Conservation (phyloP, 805 yeast genomes). For the Brettanomyces sp. region DNA sequence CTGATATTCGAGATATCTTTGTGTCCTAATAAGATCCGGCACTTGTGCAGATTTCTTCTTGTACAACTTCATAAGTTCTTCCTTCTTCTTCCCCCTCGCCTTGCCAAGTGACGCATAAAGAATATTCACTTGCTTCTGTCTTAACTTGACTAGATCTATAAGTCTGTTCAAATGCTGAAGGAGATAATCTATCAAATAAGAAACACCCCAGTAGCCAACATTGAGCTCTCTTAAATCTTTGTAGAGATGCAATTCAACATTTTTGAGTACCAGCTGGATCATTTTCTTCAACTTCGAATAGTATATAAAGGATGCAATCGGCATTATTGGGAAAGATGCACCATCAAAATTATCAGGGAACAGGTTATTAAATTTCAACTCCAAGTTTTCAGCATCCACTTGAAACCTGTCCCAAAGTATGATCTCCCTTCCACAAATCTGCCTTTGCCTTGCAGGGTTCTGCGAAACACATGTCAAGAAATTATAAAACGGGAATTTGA, state of each 20-base stretch:
- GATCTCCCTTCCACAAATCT: constrained; percentile 49
- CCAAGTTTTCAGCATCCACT: constrained; percentile 61
- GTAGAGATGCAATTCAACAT: constrained; percentile 69
- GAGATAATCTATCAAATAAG: constrained; percentile 17
- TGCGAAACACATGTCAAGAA: constrained; percentile 38
- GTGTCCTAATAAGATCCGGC: constrained; percentile 8
- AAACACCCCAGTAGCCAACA: constrained; percentile 59
- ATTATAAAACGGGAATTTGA: constrained; percentile 37
- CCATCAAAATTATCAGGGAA: constrained; percentile 9
- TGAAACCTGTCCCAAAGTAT: constrained; percentile 73
- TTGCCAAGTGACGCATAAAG: constrained; percentile 9
- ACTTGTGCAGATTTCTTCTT: constrained; percentile 9
- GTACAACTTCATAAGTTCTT: constrained; percentile 14
- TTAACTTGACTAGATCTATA: constrained; percentile 9
- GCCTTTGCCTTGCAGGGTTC: constrained; percentile 80
- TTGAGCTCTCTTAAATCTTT: constrained; percentile 55
- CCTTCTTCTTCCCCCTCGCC: constrained; percentile 19
- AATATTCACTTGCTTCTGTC: constrained; percentile 12
- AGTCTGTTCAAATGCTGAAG: constrained; percentile 15
- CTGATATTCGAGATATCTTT: constrained; percentile 8
- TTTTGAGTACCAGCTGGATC: constrained; percentile 63
- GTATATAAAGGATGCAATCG: constrained; percentile 64
- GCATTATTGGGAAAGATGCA: constrained; percentile 39
- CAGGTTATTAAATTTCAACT: constrained; percentile 28
- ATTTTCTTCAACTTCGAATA: constrained; percentile 58